Base-by-base conservation (phyloP, 345 rosid genomes). In the Corchorus capsularis region DNA sequence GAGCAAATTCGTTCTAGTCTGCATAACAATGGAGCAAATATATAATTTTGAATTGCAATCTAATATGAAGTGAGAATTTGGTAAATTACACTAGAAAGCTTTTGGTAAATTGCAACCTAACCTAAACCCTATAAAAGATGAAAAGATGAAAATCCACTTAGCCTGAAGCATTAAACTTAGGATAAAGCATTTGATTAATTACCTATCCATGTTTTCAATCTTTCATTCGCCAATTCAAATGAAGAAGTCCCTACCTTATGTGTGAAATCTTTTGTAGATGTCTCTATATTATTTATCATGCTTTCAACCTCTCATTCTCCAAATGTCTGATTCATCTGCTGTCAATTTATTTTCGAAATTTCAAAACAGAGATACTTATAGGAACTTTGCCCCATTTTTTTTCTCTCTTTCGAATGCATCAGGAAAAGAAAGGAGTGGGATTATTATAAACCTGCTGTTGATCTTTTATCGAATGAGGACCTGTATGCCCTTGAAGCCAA, bases 371-470 rank as follows among this genome's bases (percentile, higher is more conserved):
- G 47, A 62, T 37, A 56, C 69, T 27, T 3, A 41, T 19, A 10
- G 61, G 34, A 15, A 47, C 63, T 53, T 57, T 77, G 37, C 61
- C 20, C n/a, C 60, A 27, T 27, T 27, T 27, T 27, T 27, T 27
- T 27, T 15, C n/a, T n/a, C n/a, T 78, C 59, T 47, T 59, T 61
- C 35, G 59, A 63, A 74, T 69, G 77, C 75, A 45, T 75, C 87
- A 95, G 98, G 90, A 95, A 95, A 84, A 84, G 98, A 80, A 95
- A 95, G 85, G 99, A 95, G 55, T 92, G 97, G 92, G 96, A 93
- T 68, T 74, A 87, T 52, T 93, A 87, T 69, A 94, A 89, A 67
- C 99, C 99, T 16, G 74, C 86, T 68, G 92, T 93, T 27, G 93
- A 95, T 77, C 78, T 90, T 72, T 83, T 92, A 75, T 92, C 99